Percentiles rank a stretch among this genome's conserved stretches.
phyloP scores from a whole-genome alignment of 495 filamentous ascomycete genomes.

The Glutinoglossum americanum region DNA sequence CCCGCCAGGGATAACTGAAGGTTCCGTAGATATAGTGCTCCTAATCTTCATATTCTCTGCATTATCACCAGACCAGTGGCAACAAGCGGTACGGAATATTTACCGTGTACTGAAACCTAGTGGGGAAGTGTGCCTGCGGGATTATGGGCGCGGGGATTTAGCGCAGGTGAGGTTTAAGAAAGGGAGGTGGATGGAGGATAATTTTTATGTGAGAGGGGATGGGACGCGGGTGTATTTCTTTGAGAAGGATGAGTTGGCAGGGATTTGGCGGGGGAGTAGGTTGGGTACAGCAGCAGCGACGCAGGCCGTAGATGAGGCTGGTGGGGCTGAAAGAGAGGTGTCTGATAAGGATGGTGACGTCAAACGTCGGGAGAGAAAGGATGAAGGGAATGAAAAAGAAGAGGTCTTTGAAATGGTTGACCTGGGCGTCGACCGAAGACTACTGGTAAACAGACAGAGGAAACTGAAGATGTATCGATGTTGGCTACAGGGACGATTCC shows the following conservation, averaged over 20 bases:
- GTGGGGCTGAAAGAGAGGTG: neutral
- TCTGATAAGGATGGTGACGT: neutral
- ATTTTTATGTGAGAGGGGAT: conserved; percentile 90
- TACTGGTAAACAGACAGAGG: conserved; percentile 78
- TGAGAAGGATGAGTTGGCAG: conserved; percentile 54
- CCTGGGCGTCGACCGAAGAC: conserved; percentile 59
- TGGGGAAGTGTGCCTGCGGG: conserved; percentile 75
- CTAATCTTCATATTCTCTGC: conserved; percentile 97
- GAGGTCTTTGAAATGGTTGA: conserved; percentile 43
- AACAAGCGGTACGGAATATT: conserved; percentile 59
- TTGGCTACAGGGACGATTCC: conserved; percentile 85
- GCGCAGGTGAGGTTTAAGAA: conserved; percentile 95
- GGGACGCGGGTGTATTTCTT: conserved; percentile 97
- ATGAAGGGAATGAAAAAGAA: conserved; percentile 2
- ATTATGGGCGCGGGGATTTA: conserved; percentile 87
- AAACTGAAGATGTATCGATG: conserved; percentile 96
- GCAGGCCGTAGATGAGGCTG: conserved; percentile 8
- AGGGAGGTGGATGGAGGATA: conserved; percentile 76
- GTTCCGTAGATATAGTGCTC: conserved; percentile 67
- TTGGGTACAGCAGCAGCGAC: conserved; percentile 16
- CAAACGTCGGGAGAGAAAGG: neutral
- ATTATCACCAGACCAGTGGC: conserved; percentile 66
- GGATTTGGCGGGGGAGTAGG: conserved; percentile 46
- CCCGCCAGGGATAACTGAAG: conserved; percentile 53
- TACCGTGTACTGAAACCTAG: conserved; percentile 66